Evolutionary conservation across 805 yeast genomes (phyloP), one percentile per base, ranked within the genome.

Genomic region (Blastobotrys terrestris): DNA sequence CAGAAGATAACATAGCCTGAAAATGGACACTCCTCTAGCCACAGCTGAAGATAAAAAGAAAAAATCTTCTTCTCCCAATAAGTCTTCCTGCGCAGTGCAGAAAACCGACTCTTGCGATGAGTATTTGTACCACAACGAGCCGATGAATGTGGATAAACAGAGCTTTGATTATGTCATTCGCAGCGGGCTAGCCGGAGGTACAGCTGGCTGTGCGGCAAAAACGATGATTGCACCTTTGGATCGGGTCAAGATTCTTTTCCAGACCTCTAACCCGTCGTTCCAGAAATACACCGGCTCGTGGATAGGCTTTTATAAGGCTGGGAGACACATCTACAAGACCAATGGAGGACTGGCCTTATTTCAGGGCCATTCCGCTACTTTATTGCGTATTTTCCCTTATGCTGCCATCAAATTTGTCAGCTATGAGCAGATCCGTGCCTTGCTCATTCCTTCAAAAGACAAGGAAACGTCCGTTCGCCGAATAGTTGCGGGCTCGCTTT

Each of bases 351-450:
- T 72, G 44, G 99, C 99, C 1, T 78, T 94, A 51, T 92, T 83
- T 66, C 96, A 92, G 63, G 99, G 99, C 42, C 99, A 94, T 67
- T 87, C 96, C 3, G 97, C 95, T 0, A 94, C 99, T 0, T 72
- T 94, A 49, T 68, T 91, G 44, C 76, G 99, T 56, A 88, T 94
- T 2, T 92, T 94, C 67, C 99, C 99, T 1, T 94, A 94, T 67
- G 97, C 99, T 2, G 96, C 97, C 8, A 87, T 94, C 63, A 94
- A 94, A 67, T 94, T 92, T 68, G 96, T 94, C 14, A 91, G 95
- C 7, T 94, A 94, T 68, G 99, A 94, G 70, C 98, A 94, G 68
- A 81, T 91, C 47, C 72, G 99, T 56, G 76, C 87, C 11, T 52
- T 86, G 1, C 68, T 94, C 55, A 94, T 94, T 49, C 96, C 96